Evolutionary conservation across 352 stramenopile genomes (phyloP).

Genomic region (Pythium sp.): DNA sequence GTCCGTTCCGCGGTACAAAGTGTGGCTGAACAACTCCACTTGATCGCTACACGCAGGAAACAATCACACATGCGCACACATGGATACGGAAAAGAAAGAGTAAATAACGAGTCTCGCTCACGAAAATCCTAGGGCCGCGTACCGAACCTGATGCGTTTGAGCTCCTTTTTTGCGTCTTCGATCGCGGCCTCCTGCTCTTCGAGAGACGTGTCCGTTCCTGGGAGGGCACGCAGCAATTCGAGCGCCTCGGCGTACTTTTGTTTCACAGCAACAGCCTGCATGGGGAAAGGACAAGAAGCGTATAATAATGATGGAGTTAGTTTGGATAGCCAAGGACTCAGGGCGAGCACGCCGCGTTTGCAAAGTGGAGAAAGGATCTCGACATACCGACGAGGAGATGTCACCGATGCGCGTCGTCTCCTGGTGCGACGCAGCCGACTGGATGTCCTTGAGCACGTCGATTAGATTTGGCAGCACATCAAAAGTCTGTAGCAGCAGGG

Average conservation of each 20-base stretch:
- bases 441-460: slow-evolving; percentile 82
- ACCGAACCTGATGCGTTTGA: slow-evolving; percentile 72
- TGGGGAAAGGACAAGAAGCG: not conserved
- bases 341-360: not conserved
- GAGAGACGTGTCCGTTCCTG: slow-evolving; percentile 73
- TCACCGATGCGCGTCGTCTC: slow-evolving; percentile 79
- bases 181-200: slow-evolving; percentile 78
- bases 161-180: slow-evolving; percentile 56
- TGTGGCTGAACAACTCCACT: slow-evolving; percentile 85
- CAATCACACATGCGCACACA: not conserved
- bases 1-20: slow-evolving; percentile 79
- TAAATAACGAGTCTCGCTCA: not conserved
- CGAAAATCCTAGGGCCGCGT: no score
- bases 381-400: slow-evolving; percentile 67
- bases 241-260: slow-evolving; percentile 72
- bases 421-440: slow-evolving; percentile 68
- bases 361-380: not conserved
- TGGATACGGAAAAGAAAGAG: not conserved
- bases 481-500: slow-evolving; percentile 41
- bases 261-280: slow-evolving; percentile 69
- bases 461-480: slow-evolving; percentile 82
- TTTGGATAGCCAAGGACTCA: not conserved
- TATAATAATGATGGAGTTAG: not conserved
- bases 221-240: slow-evolving; percentile 62
- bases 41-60: slow-evolving; percentile 37